phyloP scores from a whole-genome alignment of 2,329 filamentous ascomycete species.

The Byssochlamys sp. region DNA sequence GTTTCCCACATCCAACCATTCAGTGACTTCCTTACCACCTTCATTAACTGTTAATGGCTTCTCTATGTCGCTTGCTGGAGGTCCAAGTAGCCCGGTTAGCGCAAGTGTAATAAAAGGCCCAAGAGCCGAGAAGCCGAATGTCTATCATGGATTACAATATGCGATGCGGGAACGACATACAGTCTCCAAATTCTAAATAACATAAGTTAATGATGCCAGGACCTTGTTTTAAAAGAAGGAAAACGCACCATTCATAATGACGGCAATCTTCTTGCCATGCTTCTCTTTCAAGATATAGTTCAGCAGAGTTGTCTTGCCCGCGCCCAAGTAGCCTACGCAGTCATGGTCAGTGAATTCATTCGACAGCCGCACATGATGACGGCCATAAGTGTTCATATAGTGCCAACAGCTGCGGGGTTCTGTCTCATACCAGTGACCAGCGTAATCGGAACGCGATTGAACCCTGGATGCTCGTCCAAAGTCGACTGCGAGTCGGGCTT shows the following conservation, averaged over 20 bases:
- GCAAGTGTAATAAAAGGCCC: constrained; percentile 1
- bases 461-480: constrained; percentile 14
- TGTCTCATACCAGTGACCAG: constrained; percentile 39
- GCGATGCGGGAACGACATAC: constrained; percentile 39
- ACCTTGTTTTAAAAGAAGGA: not conserved
- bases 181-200: constrained; percentile 64
- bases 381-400: not conserved
- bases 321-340: constrained; percentile 74
- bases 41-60: constrained; percentile 87
- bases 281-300: constrained; percentile 93
- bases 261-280: constrained; percentile 95
- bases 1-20: constrained; percentile 93
- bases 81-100: not conserved
- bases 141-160: not conserved
- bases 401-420: not conserved
- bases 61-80: constrained; percentile 77
- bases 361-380: not conserved
- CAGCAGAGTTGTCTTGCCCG: constrained; percentile 86
- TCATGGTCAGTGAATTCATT: constrained; percentile 4
- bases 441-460: constrained; percentile 40
- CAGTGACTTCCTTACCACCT: constrained; percentile 70
- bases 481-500: constrained; percentile 14
- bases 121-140: not conserved
- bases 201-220: constrained; percentile 10
- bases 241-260: constrained; percentile 76